Percentiles rank a stretch among this genome's conserved stretches.
These are phyloP conservation scores for Neurospora intermedia DNA, from an alignment of 495 filamentous ascomycete genomes.

Conservation along the genomic window DNA sequence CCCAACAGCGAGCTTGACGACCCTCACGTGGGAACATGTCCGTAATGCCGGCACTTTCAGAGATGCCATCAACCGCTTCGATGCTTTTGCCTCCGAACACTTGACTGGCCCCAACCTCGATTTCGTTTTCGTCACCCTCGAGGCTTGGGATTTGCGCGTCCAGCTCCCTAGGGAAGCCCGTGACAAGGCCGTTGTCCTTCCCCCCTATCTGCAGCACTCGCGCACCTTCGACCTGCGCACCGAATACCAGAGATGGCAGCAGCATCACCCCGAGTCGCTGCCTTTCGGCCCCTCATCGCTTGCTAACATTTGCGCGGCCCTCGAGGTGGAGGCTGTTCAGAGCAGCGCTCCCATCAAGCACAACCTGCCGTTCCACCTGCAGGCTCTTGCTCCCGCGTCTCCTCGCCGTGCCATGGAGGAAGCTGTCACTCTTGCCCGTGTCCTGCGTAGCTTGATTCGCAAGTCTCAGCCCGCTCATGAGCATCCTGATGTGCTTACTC, in stretches of 20 bases:
- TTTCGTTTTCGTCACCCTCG: conserved; percentile 95
- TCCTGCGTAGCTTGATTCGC: conserved; percentile 80
- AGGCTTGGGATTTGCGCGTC: conserved; percentile 96
- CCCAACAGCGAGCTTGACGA: conserved; percentile 79
- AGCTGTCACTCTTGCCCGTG: conserved; percentile 83
- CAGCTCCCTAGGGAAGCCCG: conserved; percentile 94
- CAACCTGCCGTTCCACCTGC: conserved; percentile 93
- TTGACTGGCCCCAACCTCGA: conserved; percentile 75
- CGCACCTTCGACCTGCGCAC: conserved; percentile 92
- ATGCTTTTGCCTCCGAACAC: conserved; percentile 82
- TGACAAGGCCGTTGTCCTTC: conserved; percentile 93
- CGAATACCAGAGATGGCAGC: conserved; percentile 97
- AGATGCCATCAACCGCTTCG: conserved; percentile 91
- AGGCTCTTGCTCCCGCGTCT: conserved; percentile 92
- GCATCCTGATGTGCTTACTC: conserved; percentile 84
- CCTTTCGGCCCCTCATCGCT: conserved; percentile 92
- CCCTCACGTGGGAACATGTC: conserved; percentile 97
- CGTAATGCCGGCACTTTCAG: conserved; percentile 92
- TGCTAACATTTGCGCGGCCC: conserved; percentile 92
- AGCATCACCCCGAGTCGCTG: conserved; percentile 92
- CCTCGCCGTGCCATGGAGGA: conserved; percentile 96
- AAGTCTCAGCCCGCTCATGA: conserved; percentile 93
- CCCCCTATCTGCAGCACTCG: conserved; percentile 95
- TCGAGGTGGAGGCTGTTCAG: conserved; percentile 95
- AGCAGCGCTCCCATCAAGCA: conserved; percentile 97